Evolutionary conservation across 2,329 filamentous ascomycete species (phyloP).

Genomic region (Rutstroemia sp.): DNA sequence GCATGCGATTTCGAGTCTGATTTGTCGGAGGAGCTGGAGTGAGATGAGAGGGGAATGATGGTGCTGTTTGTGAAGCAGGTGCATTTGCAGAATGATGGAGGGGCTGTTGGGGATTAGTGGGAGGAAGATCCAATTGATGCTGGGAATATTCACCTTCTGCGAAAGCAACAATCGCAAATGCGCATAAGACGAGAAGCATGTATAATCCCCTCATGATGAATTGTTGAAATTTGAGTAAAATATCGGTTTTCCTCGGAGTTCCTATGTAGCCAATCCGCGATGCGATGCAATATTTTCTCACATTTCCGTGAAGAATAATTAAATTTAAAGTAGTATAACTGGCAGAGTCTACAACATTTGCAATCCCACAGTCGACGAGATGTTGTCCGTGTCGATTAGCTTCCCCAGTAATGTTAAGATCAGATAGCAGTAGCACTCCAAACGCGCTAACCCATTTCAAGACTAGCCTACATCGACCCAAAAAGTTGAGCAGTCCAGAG

Average conservation of each 20-base stretch:
- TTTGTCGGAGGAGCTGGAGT: slow-evolving; percentile 19
- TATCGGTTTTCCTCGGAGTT: background rate
- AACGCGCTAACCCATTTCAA: slow-evolving; percentile 10
- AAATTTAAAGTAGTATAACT: too few species aligned
- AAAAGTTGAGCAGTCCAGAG: slow-evolving; percentile 17
- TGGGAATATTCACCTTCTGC: slow-evolving; percentile 23
- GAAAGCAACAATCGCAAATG: slow-evolving; percentile 21
- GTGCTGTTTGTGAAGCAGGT: slow-evolving; percentile 64
- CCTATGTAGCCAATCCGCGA: too few species aligned
- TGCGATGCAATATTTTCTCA: too few species aligned
- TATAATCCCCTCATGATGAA: background rate
- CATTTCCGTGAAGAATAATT: too few species aligned
- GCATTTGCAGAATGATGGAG: slow-evolving; percentile 62
- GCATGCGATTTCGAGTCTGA: slow-evolving; percentile 10
- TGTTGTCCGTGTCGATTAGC: background rate
- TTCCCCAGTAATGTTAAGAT: background rate
- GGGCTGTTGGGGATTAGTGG: slow-evolving; percentile 36
- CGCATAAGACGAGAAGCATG: background rate
- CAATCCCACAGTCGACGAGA: background rate
- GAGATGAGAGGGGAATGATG: slow-evolving; percentile 49
- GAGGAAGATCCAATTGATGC: background rate
- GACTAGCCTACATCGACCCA: slow-evolving; percentile 4
- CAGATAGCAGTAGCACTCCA: background rate
- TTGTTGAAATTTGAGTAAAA: background rate
- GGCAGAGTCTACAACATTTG: background rate